phyloP scores from a whole-genome alignment of 208 protist species.

The Leishmania mexicana region DNA sequence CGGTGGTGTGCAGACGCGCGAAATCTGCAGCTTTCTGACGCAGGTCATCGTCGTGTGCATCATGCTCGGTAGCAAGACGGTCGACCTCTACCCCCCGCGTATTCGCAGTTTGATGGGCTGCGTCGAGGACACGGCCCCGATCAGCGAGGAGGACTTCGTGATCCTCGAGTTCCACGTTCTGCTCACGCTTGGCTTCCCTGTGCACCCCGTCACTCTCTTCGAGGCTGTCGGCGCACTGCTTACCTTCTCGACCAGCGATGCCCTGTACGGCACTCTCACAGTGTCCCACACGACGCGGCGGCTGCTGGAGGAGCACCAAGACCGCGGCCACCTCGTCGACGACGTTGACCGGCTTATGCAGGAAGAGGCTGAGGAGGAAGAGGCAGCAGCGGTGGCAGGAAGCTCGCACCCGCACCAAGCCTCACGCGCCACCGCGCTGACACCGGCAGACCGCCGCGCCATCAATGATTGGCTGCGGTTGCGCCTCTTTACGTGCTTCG shows the following conservation, averaged over 20 bases:
- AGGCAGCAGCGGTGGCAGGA: conserved; percentile 16
- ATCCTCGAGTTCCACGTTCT: conserved; percentile 54
- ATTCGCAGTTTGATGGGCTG: conserved; percentile 61
- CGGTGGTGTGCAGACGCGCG: conserved; percentile 25
- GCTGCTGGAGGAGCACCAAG: conserved; percentile 32
- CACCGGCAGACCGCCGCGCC: conserved; percentile 6
- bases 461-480: conserved; percentile 39
- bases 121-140: conserved; percentile 38
- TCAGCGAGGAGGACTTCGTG: conserved; percentile 53
- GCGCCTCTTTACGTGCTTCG: conserved; percentile 36
- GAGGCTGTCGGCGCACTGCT: conserved; percentile 59
- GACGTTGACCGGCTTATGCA: conserved; percentile 23
- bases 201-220: conserved; percentile 48
- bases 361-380: conserved; percentile 19
- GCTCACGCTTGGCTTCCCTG: conserved; percentile 35
- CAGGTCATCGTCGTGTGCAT: conserved; percentile 75
- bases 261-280: conserved; percentile 30
- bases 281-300: conserved; percentile 22
- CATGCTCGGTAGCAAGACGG: conserved; percentile 82
- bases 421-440: background rate
- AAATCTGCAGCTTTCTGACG: conserved; percentile 63
- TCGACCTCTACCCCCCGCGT: conserved; percentile 68
- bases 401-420: background rate
- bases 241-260: conserved; percentile 43
- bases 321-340: conserved; percentile 25